A percentile compares a stretch with the other conserved stretches of the same genome.
Evolutionary conservation across 345 rosid genomes (phyloP).

Genomic region (Salix udensis): DNA sequence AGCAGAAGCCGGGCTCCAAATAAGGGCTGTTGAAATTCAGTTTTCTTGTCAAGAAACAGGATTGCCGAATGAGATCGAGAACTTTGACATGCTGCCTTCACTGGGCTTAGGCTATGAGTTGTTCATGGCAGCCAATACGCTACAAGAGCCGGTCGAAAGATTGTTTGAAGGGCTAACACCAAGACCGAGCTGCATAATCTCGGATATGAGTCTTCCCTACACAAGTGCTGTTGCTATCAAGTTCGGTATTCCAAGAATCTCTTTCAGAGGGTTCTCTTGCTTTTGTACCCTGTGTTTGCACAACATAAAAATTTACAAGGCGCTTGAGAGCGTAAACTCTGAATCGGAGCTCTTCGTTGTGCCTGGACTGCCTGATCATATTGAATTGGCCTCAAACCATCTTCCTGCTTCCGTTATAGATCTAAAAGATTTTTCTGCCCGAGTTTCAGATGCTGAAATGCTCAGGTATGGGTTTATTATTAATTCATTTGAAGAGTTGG

Average conservation of each 20-base stretch:
- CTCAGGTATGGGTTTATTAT: background rate
- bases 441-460: background rate
- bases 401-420: background rate
- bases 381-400: background rate
- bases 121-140: slow-evolving; percentile 1
- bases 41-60: slow-evolving; percentile 14
- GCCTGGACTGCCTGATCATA: slow-evolving; percentile 13
- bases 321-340: background rate
- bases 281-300: background rate
- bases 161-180: slow-evolving; percentile 17
- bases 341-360: slow-evolving; percentile 2
- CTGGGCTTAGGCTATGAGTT: slow-evolving; percentile 6
- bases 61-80: slow-evolving; percentile 16
- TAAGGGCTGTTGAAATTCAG: background rate
- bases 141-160: slow-evolving; percentile 16
- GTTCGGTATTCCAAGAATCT: slow-evolving; percentile 24
- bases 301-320: background rate
- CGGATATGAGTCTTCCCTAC: slow-evolving; percentile 26
- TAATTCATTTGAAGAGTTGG: slow-evolving; percentile 21
- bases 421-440: background rate
- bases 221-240: slow-evolving; percentile 16
- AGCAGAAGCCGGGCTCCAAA: slow-evolving; percentile 17
- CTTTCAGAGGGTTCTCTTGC: slow-evolving; percentile 23
- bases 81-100: slow-evolving; percentile 15
- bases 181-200: slow-evolving; percentile 33